Base-by-base conservation (phyloP, 1,284 basidiomycete species). In the Agroathelia rolfsii region DNA sequence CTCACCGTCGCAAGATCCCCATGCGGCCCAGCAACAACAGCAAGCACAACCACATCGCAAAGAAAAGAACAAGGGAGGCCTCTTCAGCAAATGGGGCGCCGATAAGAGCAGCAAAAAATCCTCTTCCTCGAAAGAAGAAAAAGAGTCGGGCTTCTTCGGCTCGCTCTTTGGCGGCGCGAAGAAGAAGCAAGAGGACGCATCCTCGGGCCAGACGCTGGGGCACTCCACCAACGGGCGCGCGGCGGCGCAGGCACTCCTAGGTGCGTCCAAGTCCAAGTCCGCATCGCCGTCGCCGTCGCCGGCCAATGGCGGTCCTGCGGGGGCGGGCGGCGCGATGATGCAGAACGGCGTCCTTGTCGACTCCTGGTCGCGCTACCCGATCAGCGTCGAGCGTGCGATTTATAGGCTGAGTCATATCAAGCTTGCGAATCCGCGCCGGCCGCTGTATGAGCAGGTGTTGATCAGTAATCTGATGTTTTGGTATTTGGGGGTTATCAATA, bases 401-500 rank as follows among this genome's bases (percentile, higher is more conserved):
- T 99, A 99, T 59, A 71, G 94, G 33, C 64, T 99, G 32, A 92
- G 86, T 53, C 94, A 99, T 53, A 97, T 98, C 67, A 99, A 99
- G 60, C 69, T 99, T 27, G 94, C 95, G 15, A 97, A 98, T 56
- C 93, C 94, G 7, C 72, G 95, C 33, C 69, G 94, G 26, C 92
- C 95, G 12, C 66, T 99, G 11, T 97, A 95, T 50, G 95, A 99
- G 62, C 94, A 99, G 57, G 94, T 99, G 31, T 63, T 98, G 40
- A 98, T 98, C 56, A 95, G 90, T 49, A 98, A 98, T 56, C 68
- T 98, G 45, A 98, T 97, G 93, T 98, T 98, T 67, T 98, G 94
- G 94, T 98, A 98, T 55, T 70, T 98, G 24, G 87, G 89, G n/a
- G 76, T 98, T 42, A 95, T 98, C 59, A 96, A 97, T 55, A 90